Conservation (phyloP, 768 basidiomycete species). For the Tricholoma saponaceum region DNA sequence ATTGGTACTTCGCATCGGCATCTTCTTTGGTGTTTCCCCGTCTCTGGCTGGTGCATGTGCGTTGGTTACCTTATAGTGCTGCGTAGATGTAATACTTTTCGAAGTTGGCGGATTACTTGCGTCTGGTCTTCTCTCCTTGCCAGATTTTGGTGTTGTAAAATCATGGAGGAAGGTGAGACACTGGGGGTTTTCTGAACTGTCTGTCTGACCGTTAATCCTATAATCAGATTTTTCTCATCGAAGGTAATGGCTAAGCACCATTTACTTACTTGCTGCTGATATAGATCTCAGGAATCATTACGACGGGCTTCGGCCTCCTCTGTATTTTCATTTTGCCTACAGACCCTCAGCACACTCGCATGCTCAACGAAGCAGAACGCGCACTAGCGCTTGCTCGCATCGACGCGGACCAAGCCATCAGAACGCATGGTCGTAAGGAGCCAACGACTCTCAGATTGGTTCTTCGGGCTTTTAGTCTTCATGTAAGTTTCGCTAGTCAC, state of each 20-base stretch:
- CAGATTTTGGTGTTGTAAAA: constrained; percentile 27
- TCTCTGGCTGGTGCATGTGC: constrained; percentile 32
- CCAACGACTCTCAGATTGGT: constrained; percentile 25
- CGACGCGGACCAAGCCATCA: constrained; percentile 28
- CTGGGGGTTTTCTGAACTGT: background rate
- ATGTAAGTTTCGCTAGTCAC: constrained; percentile 15
- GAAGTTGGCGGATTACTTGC: constrained; percentile 35
- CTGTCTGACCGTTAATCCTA: background rate
- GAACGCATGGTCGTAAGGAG: constrained; percentile 24
- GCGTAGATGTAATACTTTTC: background rate
- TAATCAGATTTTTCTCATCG: constrained; percentile 38
- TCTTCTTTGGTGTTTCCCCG: constrained; percentile 31
- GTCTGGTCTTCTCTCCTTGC: constrained; percentile 30
- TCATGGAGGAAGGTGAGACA: constrained; percentile 30
- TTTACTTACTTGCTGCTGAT: too few species aligned
- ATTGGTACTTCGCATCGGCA: constrained; percentile 29
- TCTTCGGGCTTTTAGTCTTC: constrained; percentile 26
- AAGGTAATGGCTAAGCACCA: constrained; percentile 23
- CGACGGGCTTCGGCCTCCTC: constrained; percentile 30
- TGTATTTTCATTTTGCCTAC: constrained; percentile 32
- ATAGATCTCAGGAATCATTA: constrained; percentile 27
- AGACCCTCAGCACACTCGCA: constrained; percentile 29
- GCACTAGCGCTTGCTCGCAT: constrained; percentile 31
- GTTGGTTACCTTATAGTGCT: constrained; percentile 2
- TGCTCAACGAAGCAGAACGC: constrained; percentile 30